Evolutionary conservation across 2,329 filamentous ascomycete genomes (phyloP).

Genomic region (Anthostomella pinea): DNA sequence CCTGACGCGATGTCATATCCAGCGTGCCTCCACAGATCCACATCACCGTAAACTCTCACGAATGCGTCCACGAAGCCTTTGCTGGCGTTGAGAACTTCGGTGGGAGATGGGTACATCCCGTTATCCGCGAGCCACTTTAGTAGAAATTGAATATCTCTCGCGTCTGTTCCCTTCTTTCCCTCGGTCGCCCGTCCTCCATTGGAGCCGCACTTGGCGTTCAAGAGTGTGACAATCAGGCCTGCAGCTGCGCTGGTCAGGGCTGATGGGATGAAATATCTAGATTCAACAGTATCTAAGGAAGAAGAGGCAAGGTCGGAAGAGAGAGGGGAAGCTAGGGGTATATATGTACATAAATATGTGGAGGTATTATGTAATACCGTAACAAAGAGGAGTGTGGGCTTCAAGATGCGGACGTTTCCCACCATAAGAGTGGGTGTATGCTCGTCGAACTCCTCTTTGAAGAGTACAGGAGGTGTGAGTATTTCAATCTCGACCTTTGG

Average conservation of each 20-base stretch:
- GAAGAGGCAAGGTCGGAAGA: too few species aligned
- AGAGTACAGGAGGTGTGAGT: conserved; percentile 5
- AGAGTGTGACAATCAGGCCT: too few species aligned
- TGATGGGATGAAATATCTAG: too few species aligned
- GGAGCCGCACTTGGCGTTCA: conserved; percentile 5
- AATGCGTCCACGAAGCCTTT: background rate
- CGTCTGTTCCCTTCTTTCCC: background rate
- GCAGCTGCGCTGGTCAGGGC: too few species aligned
- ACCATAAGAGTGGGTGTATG: conserved; percentile 1
- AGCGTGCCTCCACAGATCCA: background rate
- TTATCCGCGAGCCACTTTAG: conserved; percentile 1
- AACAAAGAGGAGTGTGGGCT: conserved; percentile 1
- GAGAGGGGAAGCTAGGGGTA: too few species aligned
- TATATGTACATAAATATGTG: too few species aligned
- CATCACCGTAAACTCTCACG: background rate
- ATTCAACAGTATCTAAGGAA: too few species aligned
- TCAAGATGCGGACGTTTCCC: conserved; percentile 1
- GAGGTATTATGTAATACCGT: too few species aligned
- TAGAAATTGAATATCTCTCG: conserved; percentile 6
- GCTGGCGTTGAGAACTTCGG: background rate
- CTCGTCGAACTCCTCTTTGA: conserved; percentile 2
- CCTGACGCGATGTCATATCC: background rate
- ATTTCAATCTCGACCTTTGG: conserved; percentile 3
- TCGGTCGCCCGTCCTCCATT: background rate
- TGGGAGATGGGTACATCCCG: background rate